These are phyloP conservation scores for Ustilago bromivora DNA, from an alignment of 1,284 basidiomycete genomes.

Conservation along the genomic window DNA sequence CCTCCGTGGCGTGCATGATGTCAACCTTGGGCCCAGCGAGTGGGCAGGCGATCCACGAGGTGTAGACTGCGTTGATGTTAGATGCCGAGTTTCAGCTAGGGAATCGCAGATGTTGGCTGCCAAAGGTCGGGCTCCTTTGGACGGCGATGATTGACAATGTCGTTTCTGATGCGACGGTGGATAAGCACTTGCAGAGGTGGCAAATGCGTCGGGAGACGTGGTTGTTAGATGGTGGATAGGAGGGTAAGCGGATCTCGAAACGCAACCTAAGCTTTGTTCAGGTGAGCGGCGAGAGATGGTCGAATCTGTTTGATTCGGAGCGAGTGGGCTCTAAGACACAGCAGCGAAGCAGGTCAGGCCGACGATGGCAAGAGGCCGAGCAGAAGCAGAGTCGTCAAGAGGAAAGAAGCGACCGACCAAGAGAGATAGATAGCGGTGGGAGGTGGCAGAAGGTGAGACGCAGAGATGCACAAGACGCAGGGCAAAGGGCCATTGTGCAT, in stretches of 20 bases:
- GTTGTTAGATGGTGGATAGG: not conserved
- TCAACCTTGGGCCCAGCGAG: not conserved
- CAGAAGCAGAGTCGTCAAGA: constrained; percentile 1
- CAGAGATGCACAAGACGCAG: not conserved
- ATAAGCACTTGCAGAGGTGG: not conserved
- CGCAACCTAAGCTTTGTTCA: not conserved
- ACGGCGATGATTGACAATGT: not conserved
- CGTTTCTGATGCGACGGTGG: not conserved
- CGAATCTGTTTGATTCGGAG: not conserved
- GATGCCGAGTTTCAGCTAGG: not conserved
- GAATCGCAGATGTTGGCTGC: too few relatives aligned
- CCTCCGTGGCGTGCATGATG: constrained; percentile 31
- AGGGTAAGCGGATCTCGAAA: constrained; percentile 10
- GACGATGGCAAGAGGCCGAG: constrained; percentile 2
- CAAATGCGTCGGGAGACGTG: not conserved
- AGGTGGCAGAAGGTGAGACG: not conserved
- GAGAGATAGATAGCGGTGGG: not conserved
- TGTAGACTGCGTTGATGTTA: not conserved
- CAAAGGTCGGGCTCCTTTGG: too few relatives aligned
- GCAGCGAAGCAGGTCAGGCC: not conserved
- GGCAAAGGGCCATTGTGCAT: constrained; percentile 1
- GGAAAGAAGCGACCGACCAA: not conserved
- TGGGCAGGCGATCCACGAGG: not conserved
- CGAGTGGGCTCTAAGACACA: not conserved
- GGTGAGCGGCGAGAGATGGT: not conserved